Evolutionary conservation across 106 monocot genomes (phyloP), one percentile per base, ranked within the genome.

Genomic region (Dendrobium nobile): DNA sequence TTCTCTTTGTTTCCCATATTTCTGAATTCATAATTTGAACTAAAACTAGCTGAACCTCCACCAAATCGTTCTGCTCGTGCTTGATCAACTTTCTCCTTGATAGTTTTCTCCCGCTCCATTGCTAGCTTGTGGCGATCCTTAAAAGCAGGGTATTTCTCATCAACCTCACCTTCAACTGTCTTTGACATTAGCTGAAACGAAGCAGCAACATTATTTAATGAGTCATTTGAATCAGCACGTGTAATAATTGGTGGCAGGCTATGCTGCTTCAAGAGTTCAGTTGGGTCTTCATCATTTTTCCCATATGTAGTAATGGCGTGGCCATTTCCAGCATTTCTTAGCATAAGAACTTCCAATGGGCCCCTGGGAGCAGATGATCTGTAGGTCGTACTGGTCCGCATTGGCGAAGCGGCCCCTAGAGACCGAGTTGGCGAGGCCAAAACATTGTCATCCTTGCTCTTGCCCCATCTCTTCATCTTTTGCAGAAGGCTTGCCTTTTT

Each of bases 101-200:
- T 88, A 3, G 75, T 85, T 80, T 92, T 92, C 90, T 98, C 97
- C 67, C 94, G 78, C 68, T 98, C 97, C 33, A 92, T 17, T 1
- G 97, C 97, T 48, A 98, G 84, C 78, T 94, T 98, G 73, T 98
- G 97, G 72, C 97, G 78, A 76, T 98, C 94, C 79, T 92, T 98
- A 76, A 92, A 98, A 48, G 91, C 90, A 18, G 97, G 97, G 75
- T 94, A 98, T 83, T 94, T 98, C 5, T 92, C 94, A 6, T 92
- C 89, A 24, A 91, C 94, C 31, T 92, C 89, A 70, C 88, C 88
- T 87, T 92, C 94, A 22, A 98, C 89, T 1, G 97, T 84, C 80
- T 92, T 98, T 5, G 97, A 92, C 90, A 98, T 94, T 42, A 98
- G 72, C 15, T 92, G 86, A 84, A 98, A 98, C 28, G 94, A 98